phyloP scores from a whole-genome alignment of 371 early-diverging fungal genomes.

The Mucor sp. region DNA sequence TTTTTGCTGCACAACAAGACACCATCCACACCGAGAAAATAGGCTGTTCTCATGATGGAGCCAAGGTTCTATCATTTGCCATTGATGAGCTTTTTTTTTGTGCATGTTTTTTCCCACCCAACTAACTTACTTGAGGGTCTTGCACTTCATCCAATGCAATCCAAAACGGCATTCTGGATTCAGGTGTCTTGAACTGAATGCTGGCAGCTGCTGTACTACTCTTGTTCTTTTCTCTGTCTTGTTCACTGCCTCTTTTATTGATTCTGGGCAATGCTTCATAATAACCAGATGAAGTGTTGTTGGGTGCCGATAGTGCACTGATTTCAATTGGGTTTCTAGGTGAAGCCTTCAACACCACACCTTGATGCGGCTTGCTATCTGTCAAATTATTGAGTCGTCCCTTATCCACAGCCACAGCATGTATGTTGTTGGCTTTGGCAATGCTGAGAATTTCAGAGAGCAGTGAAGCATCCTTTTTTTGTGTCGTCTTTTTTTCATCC shows the following conservation, averaged over 20 bases:
- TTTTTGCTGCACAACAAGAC: slow-evolving; percentile 58
- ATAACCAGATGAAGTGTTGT: background rate
- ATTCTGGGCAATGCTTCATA: slow-evolving; percentile 14
- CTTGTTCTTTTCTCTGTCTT: background rate
- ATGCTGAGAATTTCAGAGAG: slow-evolving; percentile 14
- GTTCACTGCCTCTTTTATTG: slow-evolving; percentile 17
- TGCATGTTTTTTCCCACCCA: no score
- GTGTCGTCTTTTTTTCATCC: slow-evolving; percentile 13
- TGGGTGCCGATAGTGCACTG: background rate
- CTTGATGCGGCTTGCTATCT: slow-evolving; percentile 36
- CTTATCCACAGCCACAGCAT: slow-evolving; percentile 18
- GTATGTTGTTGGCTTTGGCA: slow-evolving; percentile 8
- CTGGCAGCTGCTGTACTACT: background rate
- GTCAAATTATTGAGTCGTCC: slow-evolving; percentile 35
- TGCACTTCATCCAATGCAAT: slow-evolving; percentile 63
- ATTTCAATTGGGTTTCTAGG: slow-evolving; percentile 13
- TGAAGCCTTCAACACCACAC: slow-evolving; percentile 29
- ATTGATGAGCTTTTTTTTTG: no score
- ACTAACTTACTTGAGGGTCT: slow-evolving; percentile 59
- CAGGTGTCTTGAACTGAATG: background rate
- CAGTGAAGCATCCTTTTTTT: slow-evolving; percentile 19
- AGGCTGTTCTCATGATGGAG: slow-evolving; percentile 61
- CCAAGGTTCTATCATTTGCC: slow-evolving; percentile 63
- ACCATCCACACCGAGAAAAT: slow-evolving; percentile 67
- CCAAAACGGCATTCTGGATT: slow-evolving; percentile 38